A percentile compares a stretch with the other conserved stretches of the same genome.
Evolutionary conservation across 2,329 filamentous ascomycete species (phyloP).

Genomic region (Colletotrichum coccodes): DNA sequence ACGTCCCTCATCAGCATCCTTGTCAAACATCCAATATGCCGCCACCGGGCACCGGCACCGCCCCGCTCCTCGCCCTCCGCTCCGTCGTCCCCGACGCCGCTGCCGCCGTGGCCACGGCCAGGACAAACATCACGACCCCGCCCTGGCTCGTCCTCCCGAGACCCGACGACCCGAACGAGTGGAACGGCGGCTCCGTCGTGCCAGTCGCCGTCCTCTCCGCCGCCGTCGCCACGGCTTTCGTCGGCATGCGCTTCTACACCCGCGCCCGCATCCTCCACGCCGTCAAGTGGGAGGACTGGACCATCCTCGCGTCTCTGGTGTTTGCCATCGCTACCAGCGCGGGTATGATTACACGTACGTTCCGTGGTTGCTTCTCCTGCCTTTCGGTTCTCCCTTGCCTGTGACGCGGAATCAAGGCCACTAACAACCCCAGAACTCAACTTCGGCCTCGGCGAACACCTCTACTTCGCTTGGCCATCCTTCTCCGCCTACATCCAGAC

Average conservation of each 20-base stretch:
- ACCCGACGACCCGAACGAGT: slow-evolving; percentile 27
- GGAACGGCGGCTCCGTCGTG: slow-evolving; percentile 30
- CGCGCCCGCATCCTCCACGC: slow-evolving; percentile 43
- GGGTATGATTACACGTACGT: slow-evolving; percentile 31
- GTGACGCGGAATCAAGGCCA: too few relatives aligned
- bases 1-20: not conserved
- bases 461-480: slow-evolving; percentile 4
- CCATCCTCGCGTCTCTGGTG: slow-evolving; percentile 44
- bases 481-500: slow-evolving; percentile 23
- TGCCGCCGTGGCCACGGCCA: not conserved
- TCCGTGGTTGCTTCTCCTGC: accelerated
- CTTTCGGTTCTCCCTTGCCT: not conserved
- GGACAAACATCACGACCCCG: slow-evolving; percentile 1
- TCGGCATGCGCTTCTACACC: slow-evolving; percentile 46
- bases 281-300: slow-evolving; percentile 47
- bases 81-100: not conserved
- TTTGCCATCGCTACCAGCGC: slow-evolving; percentile 30
- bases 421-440: slow-evolving; percentile 26
- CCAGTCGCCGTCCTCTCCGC: slow-evolving; percentile 33
- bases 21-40: not conserved
- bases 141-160: not conserved
- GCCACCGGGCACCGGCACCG: not conserved
- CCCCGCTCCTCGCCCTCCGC: slow-evolving; percentile 8
- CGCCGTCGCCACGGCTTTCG: slow-evolving; percentile 40
- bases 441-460: slow-evolving; percentile 27